phyloP scores from a whole-genome alignment of 371 early-diverging fungal genomes.

The Basidiobolus meristosporus region DNA sequence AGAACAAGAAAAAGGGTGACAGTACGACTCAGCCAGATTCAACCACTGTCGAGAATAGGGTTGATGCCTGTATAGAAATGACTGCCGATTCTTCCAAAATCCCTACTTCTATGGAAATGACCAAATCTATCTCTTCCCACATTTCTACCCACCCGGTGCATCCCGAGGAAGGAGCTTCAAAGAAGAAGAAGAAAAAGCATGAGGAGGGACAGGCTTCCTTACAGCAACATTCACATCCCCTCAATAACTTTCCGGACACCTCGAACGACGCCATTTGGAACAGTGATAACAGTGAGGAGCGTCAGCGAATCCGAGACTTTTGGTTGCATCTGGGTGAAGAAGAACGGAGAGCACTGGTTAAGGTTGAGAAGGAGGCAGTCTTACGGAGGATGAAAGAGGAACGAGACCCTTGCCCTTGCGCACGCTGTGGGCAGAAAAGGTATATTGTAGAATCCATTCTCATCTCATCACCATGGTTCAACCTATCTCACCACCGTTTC shows the following conservation, averaged over 20 bases:
- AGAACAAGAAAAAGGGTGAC: conserved; percentile 3
- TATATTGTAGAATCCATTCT: conserved; percentile 8
- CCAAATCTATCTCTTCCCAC: conserved; percentile 2
- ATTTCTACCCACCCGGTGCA: conserved; percentile 3
- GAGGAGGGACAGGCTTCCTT: conserved; percentile 15
- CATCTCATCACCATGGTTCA: background rate
- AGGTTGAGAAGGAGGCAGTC: conserved; percentile 81
- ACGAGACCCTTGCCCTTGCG: conserved; percentile 76
- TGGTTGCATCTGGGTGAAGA: conserved; percentile 76
- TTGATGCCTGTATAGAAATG: conserved; percentile 1
- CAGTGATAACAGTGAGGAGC: conserved; percentile 57
- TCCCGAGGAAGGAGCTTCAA: conserved; percentile 5
- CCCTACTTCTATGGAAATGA: conserved; percentile 7
- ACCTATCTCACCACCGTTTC: background rate
- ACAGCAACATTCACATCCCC: conserved; percentile 1
- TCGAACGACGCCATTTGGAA: conserved; percentile 45
- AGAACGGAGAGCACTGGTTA: conserved; percentile 62
- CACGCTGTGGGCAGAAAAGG: conserved; percentile 79
- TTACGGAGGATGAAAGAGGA: conserved; percentile 84
- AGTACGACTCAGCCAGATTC: conserved; percentile 9
- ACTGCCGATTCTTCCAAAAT: conserved; percentile 5
- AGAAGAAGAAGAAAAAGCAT: conserved; percentile 20
- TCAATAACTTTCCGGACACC: conserved; percentile 5
- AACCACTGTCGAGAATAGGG: conserved; percentile 6
- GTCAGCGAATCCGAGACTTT: conserved; percentile 68